Percentiles rank a stretch among this genome's conserved stretches.
phyloP scores from a whole-genome alignment of 495 filamentous ascomycete genomes.

The Daldinia concentrica region DNA sequence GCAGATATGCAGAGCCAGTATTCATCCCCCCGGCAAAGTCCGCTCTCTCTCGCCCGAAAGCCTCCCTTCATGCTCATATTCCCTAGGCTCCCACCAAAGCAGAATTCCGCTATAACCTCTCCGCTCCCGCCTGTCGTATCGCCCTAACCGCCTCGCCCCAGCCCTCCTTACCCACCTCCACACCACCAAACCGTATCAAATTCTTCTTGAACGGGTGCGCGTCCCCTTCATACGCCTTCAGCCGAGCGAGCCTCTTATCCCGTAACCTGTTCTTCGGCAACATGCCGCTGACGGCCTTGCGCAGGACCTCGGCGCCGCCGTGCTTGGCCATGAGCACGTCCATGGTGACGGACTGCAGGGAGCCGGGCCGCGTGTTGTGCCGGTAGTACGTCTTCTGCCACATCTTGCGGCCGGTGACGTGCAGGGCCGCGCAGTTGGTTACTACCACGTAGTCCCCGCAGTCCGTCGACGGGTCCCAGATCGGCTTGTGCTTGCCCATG shows the following conservation, averaged over 20 bases:
- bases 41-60: not conserved
- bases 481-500: slow-evolving; percentile 99
- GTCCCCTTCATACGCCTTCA: slow-evolving; percentile 94
- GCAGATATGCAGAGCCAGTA: slow-evolving; percentile 32
- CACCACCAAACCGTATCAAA: slow-evolving; percentile 74
- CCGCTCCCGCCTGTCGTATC: slow-evolving; percentile 52
- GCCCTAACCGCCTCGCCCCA: slow-evolving; percentile 55
- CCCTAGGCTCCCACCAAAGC: not conserved
- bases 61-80: slow-evolving; percentile 3
- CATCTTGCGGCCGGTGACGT: slow-evolving; percentile 90
- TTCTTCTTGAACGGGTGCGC: slow-evolving; percentile 93
- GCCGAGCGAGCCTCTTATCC: slow-evolving; percentile 82
- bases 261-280: slow-evolving; percentile 94
- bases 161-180: slow-evolving; percentile 58
- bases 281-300: slow-evolving; percentile 95
- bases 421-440: slow-evolving; percentile 83
- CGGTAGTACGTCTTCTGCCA: slow-evolving; percentile 94
- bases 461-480: slow-evolving; percentile 94
- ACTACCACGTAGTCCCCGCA: slow-evolving; percentile 99
- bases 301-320: slow-evolving; percentile 92
- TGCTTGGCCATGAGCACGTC: slow-evolving; percentile 92
- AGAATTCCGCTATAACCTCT: slow-evolving; percentile 48
- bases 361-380: slow-evolving; percentile 90
- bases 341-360: slow-evolving; percentile 89
- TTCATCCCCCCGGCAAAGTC: slow-evolving; percentile 9